These are phyloP conservation scores for Medicago truncatula DNA, from an alignment of 306 rosid species.

Conservation along the genomic window DNA sequence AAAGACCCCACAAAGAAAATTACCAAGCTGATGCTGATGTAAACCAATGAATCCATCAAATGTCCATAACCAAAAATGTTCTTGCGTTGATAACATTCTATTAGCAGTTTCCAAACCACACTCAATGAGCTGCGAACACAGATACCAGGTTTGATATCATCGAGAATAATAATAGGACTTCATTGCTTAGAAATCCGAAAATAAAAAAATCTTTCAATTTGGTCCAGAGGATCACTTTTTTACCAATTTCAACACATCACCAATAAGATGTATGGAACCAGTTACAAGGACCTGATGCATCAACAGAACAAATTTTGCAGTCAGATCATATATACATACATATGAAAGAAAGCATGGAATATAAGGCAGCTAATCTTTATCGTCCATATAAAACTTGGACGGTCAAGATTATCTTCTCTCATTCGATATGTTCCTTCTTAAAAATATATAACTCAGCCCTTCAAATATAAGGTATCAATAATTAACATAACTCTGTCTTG, in stretches of 20 bases:
- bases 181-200: neutral
- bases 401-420: neutral
- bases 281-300: constrained; percentile 85
- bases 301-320: constrained; percentile 29
- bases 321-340: constrained; percentile 24
- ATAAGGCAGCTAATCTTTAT: neutral
- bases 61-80: constrained; percentile 25
- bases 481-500: neutral
- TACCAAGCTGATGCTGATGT: constrained; percentile 27
- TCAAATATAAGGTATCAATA: neutral
- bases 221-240: constrained; percentile 61
- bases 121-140: neutral
- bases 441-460: neutral
- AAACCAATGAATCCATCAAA: constrained; percentile 16
- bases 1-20: neutral
- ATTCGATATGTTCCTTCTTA: neutral
- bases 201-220: constrained; percentile 32
- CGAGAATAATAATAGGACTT: neutral
- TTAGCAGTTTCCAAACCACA: constrained; percentile 28
- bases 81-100: constrained; percentile 25
- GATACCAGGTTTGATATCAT: neutral
- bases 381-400: neutral
- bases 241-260: constrained; percentile 80
- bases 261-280: constrained; percentile 92
- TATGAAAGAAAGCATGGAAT: neutral